Conservation (phyloP, 2,329 filamentous ascomycete species). For the Talaromyces sp. region DNA sequence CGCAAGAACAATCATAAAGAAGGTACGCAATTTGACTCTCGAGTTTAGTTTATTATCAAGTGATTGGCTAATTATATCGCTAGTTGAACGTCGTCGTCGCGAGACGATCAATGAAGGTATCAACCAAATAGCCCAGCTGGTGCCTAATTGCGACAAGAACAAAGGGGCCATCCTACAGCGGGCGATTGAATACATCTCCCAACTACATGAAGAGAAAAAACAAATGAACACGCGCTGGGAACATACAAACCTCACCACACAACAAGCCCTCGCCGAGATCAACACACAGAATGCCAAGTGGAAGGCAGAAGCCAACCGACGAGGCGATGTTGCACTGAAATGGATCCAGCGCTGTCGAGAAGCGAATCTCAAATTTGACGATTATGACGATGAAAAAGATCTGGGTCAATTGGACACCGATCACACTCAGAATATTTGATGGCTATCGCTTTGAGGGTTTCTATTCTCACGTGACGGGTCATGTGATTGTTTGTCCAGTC, state of each 20-base stretch:
- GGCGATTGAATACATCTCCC: slow-evolving; percentile 88
- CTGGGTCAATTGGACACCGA: slow-evolving; percentile 38
- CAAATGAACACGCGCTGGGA: slow-evolving; percentile 42
- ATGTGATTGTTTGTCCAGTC: background rate
- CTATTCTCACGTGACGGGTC: background rate
- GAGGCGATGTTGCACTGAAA: slow-evolving; percentile 65
- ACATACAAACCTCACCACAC: slow-evolving; percentile 44
- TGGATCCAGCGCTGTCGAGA: slow-evolving; percentile 48
- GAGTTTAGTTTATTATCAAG: background rate
- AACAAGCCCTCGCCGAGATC: slow-evolving; percentile 68
- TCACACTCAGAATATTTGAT: slow-evolving; percentile 23
- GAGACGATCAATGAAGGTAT: slow-evolving; percentile 99
- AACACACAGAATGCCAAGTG: slow-evolving; percentile 92
- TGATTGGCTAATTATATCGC: slow-evolving; percentile 20
- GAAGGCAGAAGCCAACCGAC: slow-evolving; percentile 83
- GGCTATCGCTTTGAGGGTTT: background rate
- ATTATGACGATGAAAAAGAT: slow-evolving; percentile 45
- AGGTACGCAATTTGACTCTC: slow-evolving; percentile 57
- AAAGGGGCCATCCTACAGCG: slow-evolving; percentile 95
- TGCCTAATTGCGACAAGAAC: slow-evolving; percentile 97
- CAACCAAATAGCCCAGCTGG: slow-evolving; percentile 95
- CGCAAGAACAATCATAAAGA: slow-evolving; percentile 99
- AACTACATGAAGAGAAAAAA: slow-evolving; percentile 58
- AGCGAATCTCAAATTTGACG: slow-evolving; percentile 48
- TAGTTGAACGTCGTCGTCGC: slow-evolving; percentile 91